Evolutionary conservation across 495 filamentous ascomycete genomes (phyloP).

Genomic region (Sporormia fimetaria): DNA sequence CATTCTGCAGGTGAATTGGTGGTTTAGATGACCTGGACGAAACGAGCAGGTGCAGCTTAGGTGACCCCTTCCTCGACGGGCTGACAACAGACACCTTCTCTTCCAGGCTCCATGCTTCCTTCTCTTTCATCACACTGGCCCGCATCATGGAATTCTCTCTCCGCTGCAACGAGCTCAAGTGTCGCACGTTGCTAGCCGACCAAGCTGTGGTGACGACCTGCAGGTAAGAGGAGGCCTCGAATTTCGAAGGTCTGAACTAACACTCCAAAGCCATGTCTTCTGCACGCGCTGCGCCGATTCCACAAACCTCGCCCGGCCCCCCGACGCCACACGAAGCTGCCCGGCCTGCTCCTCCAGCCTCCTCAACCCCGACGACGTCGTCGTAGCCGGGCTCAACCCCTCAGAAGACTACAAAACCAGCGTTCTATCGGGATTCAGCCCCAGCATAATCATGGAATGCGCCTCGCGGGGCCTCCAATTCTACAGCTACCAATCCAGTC

Average conservation of each 20-base stretch:
- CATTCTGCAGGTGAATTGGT: slow-evolving; percentile 67
- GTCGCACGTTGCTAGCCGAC: slow-evolving; percentile 58
- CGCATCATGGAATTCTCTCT: slow-evolving; percentile 53
- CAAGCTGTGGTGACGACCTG: slow-evolving; percentile 85
- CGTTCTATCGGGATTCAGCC: slow-evolving; percentile 73
- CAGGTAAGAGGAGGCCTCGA: slow-evolving; percentile 42
- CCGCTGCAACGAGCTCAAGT: slow-evolving; percentile 74
- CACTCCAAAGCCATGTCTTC: slow-evolving; percentile 62
- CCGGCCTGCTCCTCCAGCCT: slow-evolving; percentile 72
- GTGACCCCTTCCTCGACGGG: too few relatives aligned
- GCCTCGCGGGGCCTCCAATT: slow-evolving; percentile 73
- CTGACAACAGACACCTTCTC: background rate
- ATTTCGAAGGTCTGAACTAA: slow-evolving; percentile 1
- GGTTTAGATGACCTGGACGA: slow-evolving; percentile 70
- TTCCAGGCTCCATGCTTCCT: slow-evolving; percentile 1
- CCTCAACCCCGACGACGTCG: slow-evolving; percentile 63
- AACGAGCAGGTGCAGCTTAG: too few relatives aligned
- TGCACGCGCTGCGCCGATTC: slow-evolving; percentile 63
- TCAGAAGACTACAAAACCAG: slow-evolving; percentile 92
- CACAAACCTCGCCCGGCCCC: slow-evolving; percentile 51
- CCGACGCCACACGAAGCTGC: slow-evolving; percentile 49
- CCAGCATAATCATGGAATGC: slow-evolving; percentile 81
- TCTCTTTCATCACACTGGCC: background rate
- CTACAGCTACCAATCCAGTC: slow-evolving; percentile 83
- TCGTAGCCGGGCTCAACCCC: slow-evolving; percentile 64